Evolutionary conservation across 768 basidiomycete species (phyloP).

Genomic region (Neoboletus brunneissimus): DNA sequence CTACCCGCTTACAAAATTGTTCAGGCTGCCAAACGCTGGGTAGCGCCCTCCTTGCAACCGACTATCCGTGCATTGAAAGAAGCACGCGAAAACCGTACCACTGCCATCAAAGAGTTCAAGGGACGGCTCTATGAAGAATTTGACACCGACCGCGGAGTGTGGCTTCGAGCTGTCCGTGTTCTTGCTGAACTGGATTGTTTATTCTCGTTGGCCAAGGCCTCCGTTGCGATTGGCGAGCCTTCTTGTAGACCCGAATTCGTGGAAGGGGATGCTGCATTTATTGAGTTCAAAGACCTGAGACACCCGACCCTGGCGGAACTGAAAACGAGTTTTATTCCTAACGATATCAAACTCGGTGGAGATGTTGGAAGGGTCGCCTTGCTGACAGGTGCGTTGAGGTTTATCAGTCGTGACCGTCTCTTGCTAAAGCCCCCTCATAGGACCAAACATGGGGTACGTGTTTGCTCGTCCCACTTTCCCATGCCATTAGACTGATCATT

Average conservation of each 20-base stretch:
- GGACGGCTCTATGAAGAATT: slow-evolving; percentile 76
- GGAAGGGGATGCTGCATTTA: slow-evolving; percentile 70
- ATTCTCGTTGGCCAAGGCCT: slow-evolving; percentile 86
- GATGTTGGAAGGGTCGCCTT: slow-evolving; percentile 73
- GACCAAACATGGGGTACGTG: slow-evolving; percentile 85
- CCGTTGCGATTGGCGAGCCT: slow-evolving; percentile 87
- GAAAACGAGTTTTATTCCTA: slow-evolving; percentile 85
- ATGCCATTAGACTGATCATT: background rate
- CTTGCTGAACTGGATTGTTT: slow-evolving; percentile 97
- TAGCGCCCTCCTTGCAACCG: slow-evolving; percentile 66
- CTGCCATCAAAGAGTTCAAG: slow-evolving; percentile 81
- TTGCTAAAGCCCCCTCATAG: slow-evolving; percentile 33
- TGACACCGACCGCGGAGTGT: slow-evolving; percentile 73
- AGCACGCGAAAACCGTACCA: slow-evolving; percentile 82
- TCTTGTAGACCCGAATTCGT: slow-evolving; percentile 89
- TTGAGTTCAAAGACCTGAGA: slow-evolving; percentile 87
- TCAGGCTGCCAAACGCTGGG: slow-evolving; percentile 74
- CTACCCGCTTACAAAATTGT: background rate
- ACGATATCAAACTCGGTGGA: slow-evolving; percentile 84
- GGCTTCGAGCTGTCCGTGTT: slow-evolving; percentile 81
- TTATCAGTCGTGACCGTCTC: background rate
- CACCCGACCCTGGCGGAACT: slow-evolving; percentile 79
- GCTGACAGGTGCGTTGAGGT: slow-evolving; percentile 65
- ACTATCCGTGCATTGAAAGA: slow-evolving; percentile 86
- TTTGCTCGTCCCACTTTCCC: background rate